phyloP scores from a whole-genome alignment of 768 basidiomycete species.

The Mycena chlorophos region DNA sequence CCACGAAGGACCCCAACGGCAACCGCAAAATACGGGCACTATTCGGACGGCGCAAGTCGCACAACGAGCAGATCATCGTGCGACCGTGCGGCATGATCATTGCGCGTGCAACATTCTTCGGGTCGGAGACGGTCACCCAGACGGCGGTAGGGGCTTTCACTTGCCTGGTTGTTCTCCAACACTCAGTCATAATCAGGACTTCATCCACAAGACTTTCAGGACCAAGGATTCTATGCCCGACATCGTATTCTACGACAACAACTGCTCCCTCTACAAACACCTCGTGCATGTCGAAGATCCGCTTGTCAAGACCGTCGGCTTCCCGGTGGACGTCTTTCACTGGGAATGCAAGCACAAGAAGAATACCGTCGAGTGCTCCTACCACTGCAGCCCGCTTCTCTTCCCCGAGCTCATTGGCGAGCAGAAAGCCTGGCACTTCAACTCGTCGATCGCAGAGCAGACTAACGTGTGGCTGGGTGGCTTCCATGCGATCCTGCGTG shows the following conservation, averaged over 20 bases:
- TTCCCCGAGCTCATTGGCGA: slow-evolving; percentile 26
- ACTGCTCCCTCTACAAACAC: slow-evolving; percentile 25
- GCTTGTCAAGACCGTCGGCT: slow-evolving; percentile 22
- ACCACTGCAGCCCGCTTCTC: slow-evolving; percentile 11
- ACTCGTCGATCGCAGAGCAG: slow-evolving; percentile 33
- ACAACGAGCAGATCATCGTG: slow-evolving; percentile 30
- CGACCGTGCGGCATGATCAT: slow-evolving; percentile 26
- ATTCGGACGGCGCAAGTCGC: slow-evolving; percentile 23
- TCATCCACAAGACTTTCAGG: slow-evolving; percentile 10
- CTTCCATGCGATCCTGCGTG: slow-evolving; percentile 25
- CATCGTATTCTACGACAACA: slow-evolving; percentile 29
- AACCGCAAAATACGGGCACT: slow-evolving; percentile 11
- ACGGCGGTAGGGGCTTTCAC: no score
- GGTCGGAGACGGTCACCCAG: slow-evolving; percentile 21
- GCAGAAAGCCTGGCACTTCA: slow-evolving; percentile 31
- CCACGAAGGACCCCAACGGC: slow-evolving; percentile 6
- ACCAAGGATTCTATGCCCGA: slow-evolving; percentile 20
- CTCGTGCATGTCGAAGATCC: slow-evolving; percentile 16
- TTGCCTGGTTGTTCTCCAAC: no score
- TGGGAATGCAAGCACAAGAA: slow-evolving; percentile 37
- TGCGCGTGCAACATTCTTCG: slow-evolving; percentile 24
- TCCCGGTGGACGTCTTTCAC: slow-evolving; percentile 40
- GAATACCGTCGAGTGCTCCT: slow-evolving; percentile 13
- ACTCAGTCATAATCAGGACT: no score
- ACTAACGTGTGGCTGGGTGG: slow-evolving; percentile 34